Evolutionary conservation across 1,284 basidiomycete genomes (phyloP).

Genomic region (Ganoderma lingzhi): DNA sequence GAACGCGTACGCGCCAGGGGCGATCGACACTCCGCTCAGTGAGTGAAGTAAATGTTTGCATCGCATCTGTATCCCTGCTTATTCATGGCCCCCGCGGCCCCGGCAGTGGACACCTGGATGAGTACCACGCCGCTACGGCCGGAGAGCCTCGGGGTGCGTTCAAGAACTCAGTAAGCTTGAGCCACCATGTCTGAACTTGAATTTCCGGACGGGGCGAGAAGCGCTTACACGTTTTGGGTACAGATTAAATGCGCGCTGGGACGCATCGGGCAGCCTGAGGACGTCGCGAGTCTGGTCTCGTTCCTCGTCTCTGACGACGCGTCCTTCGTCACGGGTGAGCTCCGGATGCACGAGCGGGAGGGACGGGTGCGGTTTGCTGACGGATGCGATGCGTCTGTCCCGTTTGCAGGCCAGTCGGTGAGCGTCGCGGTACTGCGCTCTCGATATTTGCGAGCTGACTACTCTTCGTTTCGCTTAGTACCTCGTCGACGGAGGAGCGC

Average conservation of each 20-base stretch:
- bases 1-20: constrained; percentile 34
- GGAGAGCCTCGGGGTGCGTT: background rate
- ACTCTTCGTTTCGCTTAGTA: constrained; percentile 4
- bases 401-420: constrained; percentile 12
- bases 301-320: constrained; percentile 45
- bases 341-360: background rate
- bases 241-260: constrained; percentile 15
- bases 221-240: background rate
- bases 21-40: constrained; percentile 32
- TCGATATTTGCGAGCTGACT: background rate
- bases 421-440: background rate
- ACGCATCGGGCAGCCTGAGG: constrained; percentile 38
- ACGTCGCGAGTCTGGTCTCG: constrained; percentile 46
- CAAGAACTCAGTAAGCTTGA: background rate
- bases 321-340: constrained; percentile 44
- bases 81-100: background rate
- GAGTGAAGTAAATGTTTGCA: background rate
- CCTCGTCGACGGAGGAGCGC: constrained; percentile 20
- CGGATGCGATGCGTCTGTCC: too few relatives aligned
- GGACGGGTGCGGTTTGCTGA: background rate
- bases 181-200: too few relatives aligned
- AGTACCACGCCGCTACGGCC: too few relatives aligned
- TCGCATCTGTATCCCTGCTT: background rate
- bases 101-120: constrained; percentile 1
- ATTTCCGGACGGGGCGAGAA: background rate